Evolutionary conservation across 2,329 filamentous ascomycete genomes (phyloP).

Genomic region (Aspergillus sp.): DNA sequence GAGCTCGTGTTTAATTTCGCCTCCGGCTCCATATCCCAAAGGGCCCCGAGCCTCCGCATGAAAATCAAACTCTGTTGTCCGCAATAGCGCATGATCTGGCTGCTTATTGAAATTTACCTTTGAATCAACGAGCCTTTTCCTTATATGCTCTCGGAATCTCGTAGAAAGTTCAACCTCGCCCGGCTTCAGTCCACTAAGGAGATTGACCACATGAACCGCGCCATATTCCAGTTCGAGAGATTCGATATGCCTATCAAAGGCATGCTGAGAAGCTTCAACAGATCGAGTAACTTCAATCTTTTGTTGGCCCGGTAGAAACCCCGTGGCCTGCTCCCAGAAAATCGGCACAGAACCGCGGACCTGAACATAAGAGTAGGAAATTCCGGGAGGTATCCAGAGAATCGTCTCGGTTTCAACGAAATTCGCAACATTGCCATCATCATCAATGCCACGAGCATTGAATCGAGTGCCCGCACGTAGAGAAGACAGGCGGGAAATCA

Average conservation of each 20-base stretch:
- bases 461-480: conserved; percentile 89
- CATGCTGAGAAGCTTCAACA: conserved; percentile 84
- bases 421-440: conserved; percentile 95
- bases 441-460: conserved; percentile 95
- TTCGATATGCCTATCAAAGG: conserved; percentile 93
- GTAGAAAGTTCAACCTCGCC: conserved; percentile 81
- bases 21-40: conserved; percentile 86
- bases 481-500: conserved; percentile 90
- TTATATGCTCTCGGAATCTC: conserved; percentile 76
- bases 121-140: conserved; percentile 69
- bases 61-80: conserved; percentile 89
- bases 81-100: conserved; percentile 71
- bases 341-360: conserved; percentile 89
- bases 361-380: conserved; percentile 91
- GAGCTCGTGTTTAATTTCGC: conserved; percentile 75
- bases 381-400: conserved; percentile 75
- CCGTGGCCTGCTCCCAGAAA: conserved; percentile 94
- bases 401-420: conserved; percentile 98
- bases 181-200: conserved; percentile 85
- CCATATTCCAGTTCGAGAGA: conserved; percentile 84
- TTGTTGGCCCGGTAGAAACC: conserved; percentile 85
- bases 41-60: conserved; percentile 89
- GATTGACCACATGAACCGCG: conserved; percentile 86
- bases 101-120: conserved; percentile 51
- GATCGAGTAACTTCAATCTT: conserved; percentile 91